Evolutionary conservation across 345 rosid species (phyloP).

Genomic region (Adansonia digitata): DNA sequence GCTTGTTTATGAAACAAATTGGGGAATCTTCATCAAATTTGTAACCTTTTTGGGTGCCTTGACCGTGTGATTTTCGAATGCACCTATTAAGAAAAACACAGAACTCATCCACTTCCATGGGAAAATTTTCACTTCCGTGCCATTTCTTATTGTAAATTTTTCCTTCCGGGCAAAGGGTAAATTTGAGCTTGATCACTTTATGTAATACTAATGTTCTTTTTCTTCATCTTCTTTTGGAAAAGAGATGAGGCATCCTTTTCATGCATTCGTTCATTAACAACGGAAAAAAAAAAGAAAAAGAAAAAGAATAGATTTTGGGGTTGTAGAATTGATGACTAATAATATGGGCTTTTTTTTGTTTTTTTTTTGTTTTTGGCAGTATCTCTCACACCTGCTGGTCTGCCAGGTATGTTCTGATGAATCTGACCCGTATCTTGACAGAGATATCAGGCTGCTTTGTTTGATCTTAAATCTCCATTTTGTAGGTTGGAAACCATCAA

Average conservation of each 20-base stretch:
- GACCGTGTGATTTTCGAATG: no score
- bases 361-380: constrained; percentile 33
- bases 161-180: background rate
- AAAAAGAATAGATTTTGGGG: background rate
- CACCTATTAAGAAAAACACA: no score
- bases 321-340: background rate
- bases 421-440: constrained; percentile 3
- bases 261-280: background rate
- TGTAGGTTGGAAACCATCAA: constrained; percentile 27
- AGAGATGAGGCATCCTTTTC: background rate
- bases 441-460: background rate
- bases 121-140: no score
- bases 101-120: no score
- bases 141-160: background rate
- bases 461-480: background rate
- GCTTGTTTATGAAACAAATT: no score
- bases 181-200: background rate
- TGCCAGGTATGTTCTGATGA: constrained; percentile 33
- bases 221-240: background rate
- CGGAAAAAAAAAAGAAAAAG: background rate
- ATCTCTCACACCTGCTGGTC: constrained; percentile 35
- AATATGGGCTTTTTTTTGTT: background rate
- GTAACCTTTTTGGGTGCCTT: no score
- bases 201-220: background rate
- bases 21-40: no score